Percentiles rank a stretch among this genome's conserved stretches.
phyloP scores from a whole-genome alignment of 768 basidiomycete species.

The Amanita pseudoporphyria region DNA sequence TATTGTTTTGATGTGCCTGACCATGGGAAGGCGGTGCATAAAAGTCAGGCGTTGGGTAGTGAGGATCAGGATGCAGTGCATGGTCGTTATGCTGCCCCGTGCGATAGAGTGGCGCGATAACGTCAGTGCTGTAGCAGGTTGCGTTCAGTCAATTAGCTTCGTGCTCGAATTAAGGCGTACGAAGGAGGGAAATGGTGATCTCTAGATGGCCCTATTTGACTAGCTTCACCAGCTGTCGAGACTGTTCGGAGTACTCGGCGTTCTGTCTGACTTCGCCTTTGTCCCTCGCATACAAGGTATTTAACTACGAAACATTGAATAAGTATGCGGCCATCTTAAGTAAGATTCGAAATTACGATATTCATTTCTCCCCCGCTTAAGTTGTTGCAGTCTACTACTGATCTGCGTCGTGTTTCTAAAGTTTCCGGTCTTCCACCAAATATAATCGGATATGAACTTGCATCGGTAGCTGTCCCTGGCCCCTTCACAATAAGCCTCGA shows the following conservation, averaged over 20 bases:
- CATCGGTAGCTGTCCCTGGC: not conserved
- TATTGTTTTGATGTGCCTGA: no score
- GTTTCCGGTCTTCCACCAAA: not conserved
- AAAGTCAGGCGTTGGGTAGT: no score
- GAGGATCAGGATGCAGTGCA: no score
- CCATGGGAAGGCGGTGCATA: no score
- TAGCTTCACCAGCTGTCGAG: no score
- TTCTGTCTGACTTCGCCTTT: not conserved
- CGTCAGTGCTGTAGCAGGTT: no score
- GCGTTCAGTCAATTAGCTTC: no score
- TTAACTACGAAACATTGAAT: not conserved
- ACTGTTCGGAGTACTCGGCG: not conserved
- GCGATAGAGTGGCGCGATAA: no score
- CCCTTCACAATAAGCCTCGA: not conserved
- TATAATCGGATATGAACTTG: not conserved
- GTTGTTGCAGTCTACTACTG: not conserved
- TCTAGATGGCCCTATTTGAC: no score
- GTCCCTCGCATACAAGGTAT: not conserved
- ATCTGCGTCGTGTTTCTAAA: not conserved
- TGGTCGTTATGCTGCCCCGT: no score
- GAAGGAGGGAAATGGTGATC: no score
- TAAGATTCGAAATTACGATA: not conserved
- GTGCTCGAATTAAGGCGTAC: no score
- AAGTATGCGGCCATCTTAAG: not conserved
- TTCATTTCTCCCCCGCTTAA: not conserved